Evolutionary conservation across 306 rosid genomes (phyloP).

Genomic region (Acacia crassicarpa): DNA sequence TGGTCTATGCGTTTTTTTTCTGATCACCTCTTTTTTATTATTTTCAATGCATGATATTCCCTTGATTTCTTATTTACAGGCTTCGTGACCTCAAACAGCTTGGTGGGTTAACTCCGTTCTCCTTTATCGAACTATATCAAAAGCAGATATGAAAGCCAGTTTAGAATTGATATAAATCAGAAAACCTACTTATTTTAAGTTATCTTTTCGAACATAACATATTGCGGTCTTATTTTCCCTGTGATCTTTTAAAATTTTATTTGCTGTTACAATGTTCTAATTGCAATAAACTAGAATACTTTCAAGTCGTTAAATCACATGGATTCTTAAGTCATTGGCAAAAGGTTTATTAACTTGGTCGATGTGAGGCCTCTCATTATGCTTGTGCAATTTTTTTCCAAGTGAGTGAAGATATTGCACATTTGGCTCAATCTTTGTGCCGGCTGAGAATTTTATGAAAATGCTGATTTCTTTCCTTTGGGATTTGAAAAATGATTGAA

Average conservation of each 20-base stretch:
- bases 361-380: neutral
- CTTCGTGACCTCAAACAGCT: conserved; percentile 97
- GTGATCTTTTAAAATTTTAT: conserved; percentile 1
- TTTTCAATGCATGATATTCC: neutral
- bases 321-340: neutral
- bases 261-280: neutral
- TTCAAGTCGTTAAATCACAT: neutral
- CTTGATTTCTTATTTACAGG: conserved; percentile 44
- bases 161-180: conserved; percentile 5
- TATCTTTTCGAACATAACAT: neutral
- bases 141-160: neutral
- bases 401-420: neutral
- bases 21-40: neutral
- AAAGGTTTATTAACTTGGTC: neutral
- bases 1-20: neutral
- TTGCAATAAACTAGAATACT: neutral
- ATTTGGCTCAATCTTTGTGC: neutral
- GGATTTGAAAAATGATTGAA: conserved; percentile 9
- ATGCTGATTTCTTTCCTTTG: conserved; percentile 10
- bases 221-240: conserved; percentile 19
- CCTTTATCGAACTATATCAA: neutral
- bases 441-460: neutral
- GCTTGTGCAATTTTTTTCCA: neutral
- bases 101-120: conserved; percentile 53
- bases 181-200: neutral